Percentiles rank a stretch among this genome's conserved stretches.
phyloP scores from a whole-genome alignment of 805 yeast genomes.

The Lachancea kluyveri region DNA sequence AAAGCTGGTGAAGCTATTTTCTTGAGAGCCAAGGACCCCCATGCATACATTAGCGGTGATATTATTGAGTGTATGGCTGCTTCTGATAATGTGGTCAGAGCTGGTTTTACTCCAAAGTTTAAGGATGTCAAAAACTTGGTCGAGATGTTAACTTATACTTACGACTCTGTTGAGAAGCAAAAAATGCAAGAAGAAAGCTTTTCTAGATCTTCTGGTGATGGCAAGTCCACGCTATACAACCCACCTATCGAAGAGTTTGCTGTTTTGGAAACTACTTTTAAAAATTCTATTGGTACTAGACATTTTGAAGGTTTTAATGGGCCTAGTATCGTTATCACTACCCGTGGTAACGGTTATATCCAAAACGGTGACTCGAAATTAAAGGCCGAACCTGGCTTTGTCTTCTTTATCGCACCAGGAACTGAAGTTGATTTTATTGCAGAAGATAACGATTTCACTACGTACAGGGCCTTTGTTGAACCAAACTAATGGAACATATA shows the following conservation, averaged over 20 bases:
- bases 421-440: slow-evolving; percentile 57
- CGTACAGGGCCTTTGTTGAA: slow-evolving; percentile 90
- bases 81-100: slow-evolving; percentile 94
- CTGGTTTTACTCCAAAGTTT: slow-evolving; percentile 99
- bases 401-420: slow-evolving; percentile 79
- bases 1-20: slow-evolving; percentile 94
- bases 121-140: slow-evolving; percentile 91
- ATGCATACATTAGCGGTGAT: slow-evolving; percentile 95
- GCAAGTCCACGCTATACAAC: slow-evolving; percentile 64
- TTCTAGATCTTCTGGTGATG: slow-evolving; percentile 57
- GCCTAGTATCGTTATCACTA: slow-evolving; percentile 80
- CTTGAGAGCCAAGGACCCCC: slow-evolving; percentile 94
- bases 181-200: slow-evolving; percentile 62
- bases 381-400: slow-evolving; percentile 62
- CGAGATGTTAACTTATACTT: slow-evolving; percentile 81
- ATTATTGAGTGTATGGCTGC: slow-evolving; percentile 99
- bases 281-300: slow-evolving; percentile 41
- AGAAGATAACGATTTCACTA: slow-evolving; percentile 51
- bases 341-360: slow-evolving; percentile 71
- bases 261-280: slow-evolving; percentile 76
- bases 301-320: slow-evolving; percentile 62
- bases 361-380: slow-evolving; percentile 38
- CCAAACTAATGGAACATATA: slow-evolving; percentile 31
- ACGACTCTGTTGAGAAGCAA: slow-evolving; percentile 87
- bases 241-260: slow-evolving; percentile 98